Percentiles rank a stretch among this genome's conserved stretches.
phyloP scores from a whole-genome alignment of 768 basidiomycete genomes.

The Pholiota conissans region DNA sequence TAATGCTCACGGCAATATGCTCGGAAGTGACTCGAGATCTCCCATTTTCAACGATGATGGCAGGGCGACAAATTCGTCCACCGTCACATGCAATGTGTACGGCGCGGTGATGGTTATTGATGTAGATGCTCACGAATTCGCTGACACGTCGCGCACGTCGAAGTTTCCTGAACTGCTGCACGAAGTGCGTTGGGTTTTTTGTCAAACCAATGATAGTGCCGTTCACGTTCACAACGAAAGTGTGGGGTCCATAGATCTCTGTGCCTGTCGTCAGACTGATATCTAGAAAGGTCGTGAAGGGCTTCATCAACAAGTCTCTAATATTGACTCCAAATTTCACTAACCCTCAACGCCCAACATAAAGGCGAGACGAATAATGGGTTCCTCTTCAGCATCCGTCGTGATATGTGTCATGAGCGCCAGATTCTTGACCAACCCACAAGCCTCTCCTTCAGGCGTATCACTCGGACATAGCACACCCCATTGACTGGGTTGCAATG shows the following conservation, averaged over 20 bases:
- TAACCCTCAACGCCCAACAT: conserved; percentile 97
- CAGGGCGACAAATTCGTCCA: conserved; percentile 95
- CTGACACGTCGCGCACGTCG: conserved; percentile 90
- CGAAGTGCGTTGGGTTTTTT: conserved; percentile 81
- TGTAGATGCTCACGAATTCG: conserved; percentile 96
- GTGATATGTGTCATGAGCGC: conserved; percentile 99
- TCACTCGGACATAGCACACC: conserved; percentile 98
- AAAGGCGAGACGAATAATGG: conserved; percentile 84
- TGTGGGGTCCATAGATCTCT: conserved; percentile 92
- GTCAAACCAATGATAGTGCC: conserved; percentile 95
- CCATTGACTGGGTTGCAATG: conserved; percentile 98
- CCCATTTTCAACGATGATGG: conserved; percentile 92
- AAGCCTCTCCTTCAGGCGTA: conserved; percentile 99
- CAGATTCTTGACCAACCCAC: conserved; percentile 96
- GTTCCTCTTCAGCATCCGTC: conserved; percentile 96
- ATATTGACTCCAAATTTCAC: conserved; percentile 16
- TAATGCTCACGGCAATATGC: conserved; percentile 67
- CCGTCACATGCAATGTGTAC: conserved; percentile 98
- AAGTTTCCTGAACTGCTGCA: conserved; percentile 87
- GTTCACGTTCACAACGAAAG: conserved; percentile 96
- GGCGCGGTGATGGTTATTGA: conserved; percentile 91
- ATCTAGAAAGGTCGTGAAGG: conserved; percentile 45
- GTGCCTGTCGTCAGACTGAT: conserved; percentile 90
- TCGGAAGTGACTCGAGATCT: conserved; percentile 73
- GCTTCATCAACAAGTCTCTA: background rate